Evolutionary conservation across 2,329 filamentous ascomycete genomes (phyloP).

Genomic region (Allantophomopsis cytisporea): DNA sequence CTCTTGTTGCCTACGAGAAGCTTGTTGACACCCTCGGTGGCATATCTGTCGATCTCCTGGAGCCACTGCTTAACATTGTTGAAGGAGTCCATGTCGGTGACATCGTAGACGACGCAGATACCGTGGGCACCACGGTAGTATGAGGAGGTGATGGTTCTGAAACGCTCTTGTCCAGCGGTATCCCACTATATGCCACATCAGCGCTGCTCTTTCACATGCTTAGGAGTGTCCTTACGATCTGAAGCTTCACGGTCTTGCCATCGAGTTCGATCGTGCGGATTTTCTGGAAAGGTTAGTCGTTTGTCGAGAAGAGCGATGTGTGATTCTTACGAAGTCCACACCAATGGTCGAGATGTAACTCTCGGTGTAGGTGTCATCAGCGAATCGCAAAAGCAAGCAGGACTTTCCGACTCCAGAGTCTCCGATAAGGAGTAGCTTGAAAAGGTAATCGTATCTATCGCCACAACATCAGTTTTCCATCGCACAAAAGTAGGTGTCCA

Average conservation of each 20-base stretch:
- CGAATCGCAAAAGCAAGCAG: conserved; percentile 92
- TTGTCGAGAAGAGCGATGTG: not conserved
- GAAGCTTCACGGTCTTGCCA: conserved; percentile 98
- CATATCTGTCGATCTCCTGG: conserved; percentile 98
- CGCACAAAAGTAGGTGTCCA: not conserved
- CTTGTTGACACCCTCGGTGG: conserved; percentile 99
- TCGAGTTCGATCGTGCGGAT: conserved; percentile 99
- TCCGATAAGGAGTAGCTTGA: conserved; percentile 99
- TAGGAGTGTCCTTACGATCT: conserved; percentile 63
- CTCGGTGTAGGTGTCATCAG: conserved; percentile 98
- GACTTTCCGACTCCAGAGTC: conserved; percentile 99
- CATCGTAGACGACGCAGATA: conserved; percentile 99
- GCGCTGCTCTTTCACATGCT: conserved; percentile 4
- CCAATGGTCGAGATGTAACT: conserved; percentile 99
- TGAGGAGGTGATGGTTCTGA: conserved; percentile 98
- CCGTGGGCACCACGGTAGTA: conserved; percentile 99
- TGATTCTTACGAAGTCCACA: conserved; percentile 80
- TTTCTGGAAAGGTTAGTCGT: conserved; percentile 52
- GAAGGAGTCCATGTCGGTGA: conserved; percentile 99
- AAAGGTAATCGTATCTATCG: conserved; percentile 97
- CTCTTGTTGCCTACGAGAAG: conserved; percentile 99
- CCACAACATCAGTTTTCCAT: conserved; percentile 9
- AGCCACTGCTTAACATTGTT: conserved; percentile 99
- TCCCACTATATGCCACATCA: conserved; percentile 62
- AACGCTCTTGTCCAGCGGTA: conserved; percentile 96